Percentiles rank a stretch among this genome's conserved stretches.
Conservation (phyloP, 495 filamentous ascomycete species). For the Xylaria palmicola region DNA sequence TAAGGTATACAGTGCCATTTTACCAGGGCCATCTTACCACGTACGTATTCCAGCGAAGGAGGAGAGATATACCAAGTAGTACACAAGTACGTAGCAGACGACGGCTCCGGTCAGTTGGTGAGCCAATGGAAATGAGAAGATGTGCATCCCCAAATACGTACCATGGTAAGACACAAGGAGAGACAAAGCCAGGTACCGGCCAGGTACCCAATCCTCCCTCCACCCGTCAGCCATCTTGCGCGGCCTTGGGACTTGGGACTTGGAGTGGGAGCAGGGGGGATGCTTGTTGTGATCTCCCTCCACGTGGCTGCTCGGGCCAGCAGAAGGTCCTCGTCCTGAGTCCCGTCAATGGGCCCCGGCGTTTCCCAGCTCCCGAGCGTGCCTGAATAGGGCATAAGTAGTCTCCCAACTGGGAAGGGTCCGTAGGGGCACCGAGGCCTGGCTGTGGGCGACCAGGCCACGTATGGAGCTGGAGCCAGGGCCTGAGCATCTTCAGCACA, state of each 20-base stretch:
- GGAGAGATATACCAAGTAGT: neutral
- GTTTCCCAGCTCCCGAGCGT: neutral
- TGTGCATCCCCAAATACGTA: neutral
- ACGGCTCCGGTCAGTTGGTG: slow-evolving; percentile 1
- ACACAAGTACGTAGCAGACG: too few relatives aligned
- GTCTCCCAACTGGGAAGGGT: slow-evolving; percentile 2
- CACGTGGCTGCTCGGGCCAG: slow-evolving; percentile 19
- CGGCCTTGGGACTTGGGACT: too few relatives aligned
- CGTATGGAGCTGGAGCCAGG: neutral
- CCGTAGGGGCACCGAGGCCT: neutral
- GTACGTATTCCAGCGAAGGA: neutral
- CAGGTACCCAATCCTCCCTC: neutral
- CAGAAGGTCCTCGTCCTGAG: slow-evolving; percentile 5
- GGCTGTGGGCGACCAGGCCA: neutral
- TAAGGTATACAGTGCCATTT: neutral
- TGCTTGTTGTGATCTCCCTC: slow-evolving; percentile 13
- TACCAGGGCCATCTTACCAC: neutral
- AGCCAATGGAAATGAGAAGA: slow-evolving; percentile 12
- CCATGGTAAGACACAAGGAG: too few relatives aligned
- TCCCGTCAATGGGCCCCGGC: slow-evolving; percentile 3
- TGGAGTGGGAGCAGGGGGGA: slow-evolving; percentile 9
- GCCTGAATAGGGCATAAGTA: slow-evolving; percentile 2
- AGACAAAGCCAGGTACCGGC: slow-evolving; percentile 6
- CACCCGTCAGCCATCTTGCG: neutral
- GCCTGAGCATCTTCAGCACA: neutral